phyloP scores from a whole-genome alignment of 1,139 yeast species.

The Casaregolazyma lundiana region DNA sequence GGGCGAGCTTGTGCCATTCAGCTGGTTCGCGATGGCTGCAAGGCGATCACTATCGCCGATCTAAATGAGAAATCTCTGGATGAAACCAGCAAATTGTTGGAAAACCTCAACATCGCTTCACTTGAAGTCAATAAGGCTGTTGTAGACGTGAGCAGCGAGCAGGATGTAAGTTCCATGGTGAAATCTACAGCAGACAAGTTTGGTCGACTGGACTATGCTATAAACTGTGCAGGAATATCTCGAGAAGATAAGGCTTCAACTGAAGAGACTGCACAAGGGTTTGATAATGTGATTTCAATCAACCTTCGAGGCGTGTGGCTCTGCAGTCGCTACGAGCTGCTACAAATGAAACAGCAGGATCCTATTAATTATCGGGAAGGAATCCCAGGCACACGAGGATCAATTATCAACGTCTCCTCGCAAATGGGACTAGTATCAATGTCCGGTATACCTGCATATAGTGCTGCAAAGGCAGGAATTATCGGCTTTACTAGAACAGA shows the following conservation, averaged over 20 bases:
- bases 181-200: neutral
- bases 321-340: neutral
- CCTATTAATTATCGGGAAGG: neutral
- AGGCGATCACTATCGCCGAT: neutral
- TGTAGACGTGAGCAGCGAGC: neutral
- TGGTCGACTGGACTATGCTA: neutral
- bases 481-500: neutral
- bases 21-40: neutral
- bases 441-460: neutral
- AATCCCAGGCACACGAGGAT: conserved; percentile 1
- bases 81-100: neutral
- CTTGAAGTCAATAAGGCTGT: neutral
- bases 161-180: neutral
- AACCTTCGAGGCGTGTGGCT: neutral
- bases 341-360: neutral
- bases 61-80: neutral
- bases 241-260: neutral
- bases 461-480: neutral
- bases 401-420: neutral
- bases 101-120: neutral
- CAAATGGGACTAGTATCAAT: neutral
- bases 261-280: neutral
- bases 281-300: neutral
- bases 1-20: neutral
- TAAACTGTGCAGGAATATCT: neutral